A percentile compares a stretch with the other conserved stretches of the same genome.
phyloP scores from a whole-genome alignment of 83 land plant genomes.

The Picea abies region DNA sequence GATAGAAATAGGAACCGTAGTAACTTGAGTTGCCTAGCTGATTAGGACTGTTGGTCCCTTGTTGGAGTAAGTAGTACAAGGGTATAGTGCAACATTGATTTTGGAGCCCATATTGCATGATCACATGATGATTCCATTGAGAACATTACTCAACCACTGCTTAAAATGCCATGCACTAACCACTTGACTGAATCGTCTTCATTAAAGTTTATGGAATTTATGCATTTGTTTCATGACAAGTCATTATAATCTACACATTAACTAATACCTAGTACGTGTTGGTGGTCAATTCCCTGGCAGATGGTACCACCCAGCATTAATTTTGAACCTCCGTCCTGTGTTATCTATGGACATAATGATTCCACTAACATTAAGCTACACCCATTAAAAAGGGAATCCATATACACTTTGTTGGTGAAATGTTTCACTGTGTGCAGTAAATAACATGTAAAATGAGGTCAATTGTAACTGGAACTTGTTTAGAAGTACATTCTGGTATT shows the following conservation, averaged over 20 bases:
- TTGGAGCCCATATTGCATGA: too few species aligned
- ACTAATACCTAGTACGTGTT: not conserved
- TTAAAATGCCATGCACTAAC: too few species aligned
- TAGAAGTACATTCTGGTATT: not conserved
- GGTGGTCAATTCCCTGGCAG: not conserved
- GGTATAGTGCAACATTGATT: too few species aligned
- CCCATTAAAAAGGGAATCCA: not conserved
- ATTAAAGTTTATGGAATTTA: constrained; percentile 1
- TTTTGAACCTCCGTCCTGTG: not conserved
- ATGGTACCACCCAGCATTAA: not conserved
- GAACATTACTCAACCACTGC: too few species aligned
- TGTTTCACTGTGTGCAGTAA: not conserved
- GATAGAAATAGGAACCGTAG: too few species aligned
- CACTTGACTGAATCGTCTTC: not conserved
- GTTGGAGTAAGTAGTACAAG: too few species aligned
- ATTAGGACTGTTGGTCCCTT: too few species aligned
- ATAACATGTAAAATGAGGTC: not conserved
- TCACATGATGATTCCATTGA: too few species aligned
- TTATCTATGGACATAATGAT: not conserved
- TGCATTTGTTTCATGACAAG: not conserved
- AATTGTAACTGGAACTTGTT: not conserved
- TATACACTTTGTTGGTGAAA: not conserved
- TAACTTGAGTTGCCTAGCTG: too few species aligned
- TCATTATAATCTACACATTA: not conserved
- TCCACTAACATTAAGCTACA: constrained; percentile 2